Conservation (phyloP, 2,329 filamentous ascomycete species). For the Nakataea oryzae region DNA sequence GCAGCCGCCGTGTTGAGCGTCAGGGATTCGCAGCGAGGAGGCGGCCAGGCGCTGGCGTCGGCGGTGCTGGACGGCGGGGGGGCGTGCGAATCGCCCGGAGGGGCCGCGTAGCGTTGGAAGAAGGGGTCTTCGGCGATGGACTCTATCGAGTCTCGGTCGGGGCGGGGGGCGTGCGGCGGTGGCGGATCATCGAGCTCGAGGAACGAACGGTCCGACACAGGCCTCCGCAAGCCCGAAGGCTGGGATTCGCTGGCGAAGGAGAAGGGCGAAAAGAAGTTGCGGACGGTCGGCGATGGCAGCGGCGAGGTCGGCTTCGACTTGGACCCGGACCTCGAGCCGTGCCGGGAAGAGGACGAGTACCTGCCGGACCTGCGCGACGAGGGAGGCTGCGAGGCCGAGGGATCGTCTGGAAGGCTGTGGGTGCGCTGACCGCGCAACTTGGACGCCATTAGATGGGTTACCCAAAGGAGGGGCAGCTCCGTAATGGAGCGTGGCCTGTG, state of each 20-base stretch:
- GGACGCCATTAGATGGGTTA: neutral
- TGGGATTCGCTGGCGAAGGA: neutral
- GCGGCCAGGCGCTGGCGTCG: conserved; percentile 25
- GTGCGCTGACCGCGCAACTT: neutral
- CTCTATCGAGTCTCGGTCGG: conserved; percentile 33
- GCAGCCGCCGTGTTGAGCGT: conserved; percentile 10
- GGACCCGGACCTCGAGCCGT: neutral
- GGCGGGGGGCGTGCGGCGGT: conserved; percentile 12
- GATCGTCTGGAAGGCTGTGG: neutral
- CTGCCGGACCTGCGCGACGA: neutral
- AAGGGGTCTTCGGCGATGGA: conserved; percentile 47
- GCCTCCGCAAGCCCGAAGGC: neutral
- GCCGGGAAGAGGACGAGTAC: neutral
- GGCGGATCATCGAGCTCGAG: conserved; percentile 15
- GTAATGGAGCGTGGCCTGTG: neutral
- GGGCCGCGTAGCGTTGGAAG: conserved; percentile 32
- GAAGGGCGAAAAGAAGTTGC: neutral
- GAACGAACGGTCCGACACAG: conserved; percentile 6
- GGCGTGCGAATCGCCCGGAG: conserved; percentile 18
- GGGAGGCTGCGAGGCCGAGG: neutral
- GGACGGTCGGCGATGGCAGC: neutral
- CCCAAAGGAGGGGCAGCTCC: neutral
- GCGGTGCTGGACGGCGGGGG: conserved; percentile 9
- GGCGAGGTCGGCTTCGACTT: conserved; percentile 1
- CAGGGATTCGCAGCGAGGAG: conserved; percentile 38